Base-by-base conservation (phyloP, 371 early-diverging fungal genomes). In the Rhizopus delemar region DNA sequence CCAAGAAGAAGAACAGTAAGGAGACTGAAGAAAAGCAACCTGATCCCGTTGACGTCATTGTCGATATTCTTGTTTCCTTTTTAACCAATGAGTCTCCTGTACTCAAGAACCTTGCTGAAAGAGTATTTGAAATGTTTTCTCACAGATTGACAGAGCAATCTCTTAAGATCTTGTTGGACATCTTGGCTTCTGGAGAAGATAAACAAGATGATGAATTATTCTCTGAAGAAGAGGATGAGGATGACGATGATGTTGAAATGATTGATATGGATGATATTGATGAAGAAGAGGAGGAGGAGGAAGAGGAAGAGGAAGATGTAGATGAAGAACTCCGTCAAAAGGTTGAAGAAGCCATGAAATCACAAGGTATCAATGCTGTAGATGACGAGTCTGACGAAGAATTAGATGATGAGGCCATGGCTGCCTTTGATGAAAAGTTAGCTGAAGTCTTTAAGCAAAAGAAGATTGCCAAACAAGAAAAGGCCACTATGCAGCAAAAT, bases 331-430 rank as follows among this genome's bases (percentile, higher is more conserved):
- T 88, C 34, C 75, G 87, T 50, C 80, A 75, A 64, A 86, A 87
- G 70, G 60, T 89, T 49, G 81, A 83, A 54, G 87, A 83, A 46
- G 86, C 86, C 5, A 78, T 88, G 77, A 77, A 73, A 66, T 73
- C 74, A 57, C 77, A 85, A 74, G 82, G 73, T 46, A 59, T 66
- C 16, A 65, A 75, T 53, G 75, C 70, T 51, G 73, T 70, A 22
- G 85, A 79, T 8, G 80, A 77, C 46, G 80, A 66, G 6, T 84
- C 82, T 29, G 89, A 87, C 45, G 89, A 87, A 60, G 77, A 80
- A 22, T 69, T 91, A 52, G 90, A 88, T 59, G 97, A 97, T 67
- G 94, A 94, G 56, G 86, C 93, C 53, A 97, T 97, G 97, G 86
- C 78, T 59, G 89, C 82, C 8, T 95, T 94, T 74, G 97, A 97